Evolutionary conservation across 2,329 filamentous ascomycete genomes (phyloP), one percentile per base, ranked within the genome.

Genomic region (Fusarium sp.): DNA sequence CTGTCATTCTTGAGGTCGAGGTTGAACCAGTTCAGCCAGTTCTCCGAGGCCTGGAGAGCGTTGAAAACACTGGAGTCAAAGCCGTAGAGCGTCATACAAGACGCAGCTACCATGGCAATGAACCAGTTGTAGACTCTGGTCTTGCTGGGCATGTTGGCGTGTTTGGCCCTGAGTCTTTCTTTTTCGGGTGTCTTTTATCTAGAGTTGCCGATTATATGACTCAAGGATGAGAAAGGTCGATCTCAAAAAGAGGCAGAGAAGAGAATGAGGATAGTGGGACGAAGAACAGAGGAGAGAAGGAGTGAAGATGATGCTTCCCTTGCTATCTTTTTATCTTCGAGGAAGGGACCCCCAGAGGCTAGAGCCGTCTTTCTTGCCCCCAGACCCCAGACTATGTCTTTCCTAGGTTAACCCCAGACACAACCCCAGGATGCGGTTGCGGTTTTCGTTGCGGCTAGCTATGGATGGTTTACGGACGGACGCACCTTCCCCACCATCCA

Each of bases 51-150:
- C 80, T 93, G 91, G 10, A 93, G 88, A 9, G 91, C 90, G 80
- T 94, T 94, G 85, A 91, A 94, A 52, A 93, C 91, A 42, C 90
- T 92, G 3, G 91, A 91, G 86, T 93, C 92, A 79, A 93, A 93
- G 64, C 92, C 92, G 79, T 93, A 93, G 49, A 94, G 85, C 28
- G 93, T 90, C 92, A 93, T 93, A 80, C 90, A 93, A 80, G 90
- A 90, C 77, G 92, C 91, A 64, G 91, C 91, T 73, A 93, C 89
- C 61, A 92, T 84, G 67, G 90, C 91, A 73, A 92, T 89, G 83
- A 91, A 93, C 76, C 76, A 78, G 72, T 77, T 78, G 74, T 78
- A 78, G 59, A 49, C 57, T 64, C 81, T 81, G 68, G 79, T 82
- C 64, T 79, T 80, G 74, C 60, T 78, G 53, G 78, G 70, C 82